Conservation (phyloP, 1,139 yeast species). For the Meyerozyma elateridarum region DNA sequence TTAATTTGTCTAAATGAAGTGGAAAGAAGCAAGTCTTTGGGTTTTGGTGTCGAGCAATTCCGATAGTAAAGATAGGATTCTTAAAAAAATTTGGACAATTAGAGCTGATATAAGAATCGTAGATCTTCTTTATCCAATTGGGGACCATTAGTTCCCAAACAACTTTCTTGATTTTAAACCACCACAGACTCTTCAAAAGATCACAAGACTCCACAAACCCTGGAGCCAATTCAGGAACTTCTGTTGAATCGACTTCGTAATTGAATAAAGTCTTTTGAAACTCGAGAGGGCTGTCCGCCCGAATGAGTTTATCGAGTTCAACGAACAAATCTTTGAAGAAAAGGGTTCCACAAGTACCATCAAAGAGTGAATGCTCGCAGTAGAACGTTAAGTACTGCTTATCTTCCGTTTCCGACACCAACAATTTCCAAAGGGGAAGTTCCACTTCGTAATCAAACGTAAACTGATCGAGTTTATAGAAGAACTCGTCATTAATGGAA, state of each 20-base stretch:
- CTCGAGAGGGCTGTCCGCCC: slow-evolving; percentile 7
- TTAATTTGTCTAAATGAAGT: slow-evolving; percentile 9
- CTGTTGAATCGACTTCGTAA: too few species aligned
- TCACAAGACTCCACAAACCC: too few species aligned
- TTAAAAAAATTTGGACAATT: slow-evolving; percentile 11
- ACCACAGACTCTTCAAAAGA: slow-evolving; percentile 12
- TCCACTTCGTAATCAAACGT: too few species aligned
- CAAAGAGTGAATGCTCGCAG: slow-evolving; percentile 32
- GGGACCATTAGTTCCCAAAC: slow-evolving; percentile 6
- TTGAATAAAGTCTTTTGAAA: slow-evolving; percentile 9
- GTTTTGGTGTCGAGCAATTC: slow-evolving; percentile 11
- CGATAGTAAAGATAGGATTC: slow-evolving; percentile 15
- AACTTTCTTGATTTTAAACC: slow-evolving; percentile 6
- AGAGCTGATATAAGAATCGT: not conserved
- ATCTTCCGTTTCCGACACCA: slow-evolving; percentile 17
- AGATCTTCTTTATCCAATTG: slow-evolving; percentile 9
- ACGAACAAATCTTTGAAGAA: slow-evolving; percentile 29
- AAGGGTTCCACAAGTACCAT: slow-evolving; percentile 30
- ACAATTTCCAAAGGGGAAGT: slow-evolving; percentile 29
- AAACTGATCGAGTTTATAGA: slow-evolving; percentile 18
- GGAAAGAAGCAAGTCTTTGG: slow-evolving; percentile 11
- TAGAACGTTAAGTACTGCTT: slow-evolving; percentile 20
- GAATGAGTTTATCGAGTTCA: slow-evolving; percentile 11
- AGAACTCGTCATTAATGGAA: slow-evolving; percentile 14
- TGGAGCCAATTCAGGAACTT: too few species aligned